phyloP scores from a whole-genome alignment of 768 basidiomycete genomes.

The Mrakia blollopis region DNA sequence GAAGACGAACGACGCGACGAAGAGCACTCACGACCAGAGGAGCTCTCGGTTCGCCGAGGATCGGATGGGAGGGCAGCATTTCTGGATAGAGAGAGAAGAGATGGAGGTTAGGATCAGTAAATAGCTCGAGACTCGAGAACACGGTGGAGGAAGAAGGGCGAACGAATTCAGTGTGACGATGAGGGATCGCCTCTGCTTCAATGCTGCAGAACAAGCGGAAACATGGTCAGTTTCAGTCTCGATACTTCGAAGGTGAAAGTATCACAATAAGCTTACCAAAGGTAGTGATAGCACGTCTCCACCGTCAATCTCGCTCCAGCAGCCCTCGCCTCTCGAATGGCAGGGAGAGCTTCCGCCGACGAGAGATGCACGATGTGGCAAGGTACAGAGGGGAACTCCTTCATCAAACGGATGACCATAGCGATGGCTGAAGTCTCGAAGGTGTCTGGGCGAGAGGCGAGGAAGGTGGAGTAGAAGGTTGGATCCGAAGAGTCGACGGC shows the following conservation, averaged over 20 bases:
- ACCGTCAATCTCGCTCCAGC: slow-evolving; percentile 68
- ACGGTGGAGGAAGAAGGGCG: background rate
- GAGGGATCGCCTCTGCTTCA: slow-evolving; percentile 64
- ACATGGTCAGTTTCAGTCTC: no score
- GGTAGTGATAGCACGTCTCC: slow-evolving; percentile 98
- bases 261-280: slow-evolving; percentile 47
- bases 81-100: slow-evolving; percentile 71
- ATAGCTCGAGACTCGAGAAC: background rate
- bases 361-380: slow-evolving; percentile 92
- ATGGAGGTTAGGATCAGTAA: background rate
- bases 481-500: slow-evolving; percentile 46
- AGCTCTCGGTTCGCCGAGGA: slow-evolving; percentile 62
- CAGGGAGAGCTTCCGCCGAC: slow-evolving; percentile 70
- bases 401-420: slow-evolving; percentile 64
- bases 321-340: slow-evolving; percentile 63
- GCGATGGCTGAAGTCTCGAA: slow-evolving; percentile 78
- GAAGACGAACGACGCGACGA: background rate
- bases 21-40: slow-evolving; percentile 62
- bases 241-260: no score
- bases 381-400: slow-evolving; percentile 56
- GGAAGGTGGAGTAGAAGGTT: slow-evolving; percentile 69
- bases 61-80: slow-evolving; percentile 94
- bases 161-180: slow-evolving; percentile 36
- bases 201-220: slow-evolving; percentile 43
- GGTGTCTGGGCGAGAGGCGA: slow-evolving; percentile 72